A percentile compares a stretch with the other conserved stretches of the same genome.
Evolutionary conservation across 257 asterid species (phyloP).

Genomic region (Coffea canephora): DNA sequence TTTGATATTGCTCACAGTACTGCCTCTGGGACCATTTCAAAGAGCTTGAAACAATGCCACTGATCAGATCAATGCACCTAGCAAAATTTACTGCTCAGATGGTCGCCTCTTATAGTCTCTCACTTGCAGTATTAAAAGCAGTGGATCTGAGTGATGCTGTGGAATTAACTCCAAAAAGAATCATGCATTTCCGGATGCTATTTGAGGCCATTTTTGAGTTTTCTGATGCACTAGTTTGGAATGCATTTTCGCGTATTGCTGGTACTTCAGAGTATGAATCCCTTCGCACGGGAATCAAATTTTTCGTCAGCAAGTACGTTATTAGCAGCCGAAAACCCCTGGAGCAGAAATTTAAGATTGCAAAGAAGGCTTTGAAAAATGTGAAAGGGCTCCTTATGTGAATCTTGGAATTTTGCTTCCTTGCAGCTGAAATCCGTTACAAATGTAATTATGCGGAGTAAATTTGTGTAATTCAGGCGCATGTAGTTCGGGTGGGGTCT

Average conservation of each 20-base stretch:
- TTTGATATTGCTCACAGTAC: constrained; percentile 44
- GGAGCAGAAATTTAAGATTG: constrained; percentile 57
- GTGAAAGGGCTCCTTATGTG: constrained; percentile 60
- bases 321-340: constrained; percentile 33
- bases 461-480: neutral
- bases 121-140: constrained; percentile 70
- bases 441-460: neutral
- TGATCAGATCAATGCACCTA: constrained; percentile 83
- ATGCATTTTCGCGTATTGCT: constrained; percentile 78
- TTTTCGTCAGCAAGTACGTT: constrained; percentile 67
- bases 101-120: constrained; percentile 66
- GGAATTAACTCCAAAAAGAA: constrained; percentile 58
- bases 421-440: neutral
- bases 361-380: constrained; percentile 70
- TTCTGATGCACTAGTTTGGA: constrained; percentile 73
- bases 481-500: neutral
- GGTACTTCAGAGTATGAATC: constrained; percentile 62
- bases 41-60: constrained; percentile 75
- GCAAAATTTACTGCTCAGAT: constrained; percentile 77
- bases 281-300: constrained; percentile 65
- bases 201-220: constrained; percentile 70
- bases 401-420: constrained; percentile 2
- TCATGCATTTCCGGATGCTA: constrained; percentile 87
- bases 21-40: constrained; percentile 96
- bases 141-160: constrained; percentile 57